Evolutionary conservation across 495 filamentous ascomycete genomes (phyloP).

Genomic region (Xylaria acuta): DNA sequence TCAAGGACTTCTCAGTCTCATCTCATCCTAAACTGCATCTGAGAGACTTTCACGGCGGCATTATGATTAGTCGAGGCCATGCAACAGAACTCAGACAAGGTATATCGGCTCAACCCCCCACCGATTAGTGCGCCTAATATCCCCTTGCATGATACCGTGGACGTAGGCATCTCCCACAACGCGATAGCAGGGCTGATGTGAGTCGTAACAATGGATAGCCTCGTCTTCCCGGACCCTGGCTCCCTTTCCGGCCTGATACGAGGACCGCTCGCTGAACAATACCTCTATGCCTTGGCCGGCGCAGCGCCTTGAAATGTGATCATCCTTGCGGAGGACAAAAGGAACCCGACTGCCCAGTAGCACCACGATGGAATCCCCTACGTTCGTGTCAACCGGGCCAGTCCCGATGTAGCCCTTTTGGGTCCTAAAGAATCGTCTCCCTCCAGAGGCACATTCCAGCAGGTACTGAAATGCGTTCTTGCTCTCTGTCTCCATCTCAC

Average conservation of each 20-base stretch:
- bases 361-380: conserved; percentile 29
- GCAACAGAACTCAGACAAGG: not conserved
- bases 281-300: not conserved
- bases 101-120: conserved; percentile 7
- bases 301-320: conserved; percentile 1
- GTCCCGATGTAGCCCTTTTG: conserved; percentile 35
- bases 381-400: conserved; percentile 28
- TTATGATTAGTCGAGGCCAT: not conserved
- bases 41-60: not conserved
- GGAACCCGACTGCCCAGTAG: conserved; percentile 33
- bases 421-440: conserved; percentile 35
- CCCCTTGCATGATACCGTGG: conserved; percentile 35
- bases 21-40: not conserved
- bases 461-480: conserved; percentile 35
- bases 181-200: conserved; percentile 6
- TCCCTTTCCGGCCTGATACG: conserved; percentile 12
- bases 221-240: conserved; percentile 3
- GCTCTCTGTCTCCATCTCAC: conserved; percentile 14
- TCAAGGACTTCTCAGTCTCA: not conserved
- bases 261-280: conserved; percentile 18
- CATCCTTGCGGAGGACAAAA: conserved; percentile 28
- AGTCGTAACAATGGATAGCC: not conserved
- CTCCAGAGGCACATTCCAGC: conserved; percentile 31
- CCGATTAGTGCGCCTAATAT: conserved; percentile 13
- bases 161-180: conserved; percentile 33